Base-by-base conservation (phyloP, 805 yeast genomes). In the Spathaspora hagerdaliae region DNA sequence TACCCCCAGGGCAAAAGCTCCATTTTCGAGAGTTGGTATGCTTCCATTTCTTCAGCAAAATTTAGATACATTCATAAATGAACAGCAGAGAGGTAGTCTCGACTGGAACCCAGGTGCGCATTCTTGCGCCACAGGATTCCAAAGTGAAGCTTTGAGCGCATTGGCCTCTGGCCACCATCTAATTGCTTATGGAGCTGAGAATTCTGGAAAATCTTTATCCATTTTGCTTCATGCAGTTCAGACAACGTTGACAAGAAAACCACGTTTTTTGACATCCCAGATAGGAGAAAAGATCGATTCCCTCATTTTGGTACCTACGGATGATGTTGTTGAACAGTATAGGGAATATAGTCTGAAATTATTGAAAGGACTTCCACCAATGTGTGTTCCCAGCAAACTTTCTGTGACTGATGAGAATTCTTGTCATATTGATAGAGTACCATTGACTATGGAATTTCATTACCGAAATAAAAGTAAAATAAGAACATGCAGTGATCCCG, bases 291-390 rank as follows among this genome's bases (percentile, higher is more conserved):
- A 46, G 2, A 39, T 53, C 1, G 60, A 61, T 24, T 45, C 58
- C 15, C 31, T 62, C 2, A 51, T 63, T 27, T 31, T 63, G 7
- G 65, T 57, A 6, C 67, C 67, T 5, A 58, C 62, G 7, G 55
- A 54, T 38, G 51, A 44, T 3, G 15, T 57, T 26, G 53, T 63
- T 3, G 47, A 47, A 7, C 48, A 56, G 36, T 64, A 60, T 39
- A 38, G 44, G 19, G 9, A 26, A 1, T 48, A 49, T 41, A 42
- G 51, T 3, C 24, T 29, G 9, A 15, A 26, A 29, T 40, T 63
- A 14, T 44, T 54, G 8, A 31, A 46, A n/a, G 60, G 51, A 4
- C 46, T 61, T 2, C 59, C 64, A 2, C 38, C 36, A 7, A 38
- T 51, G 9, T 60, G 65, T 36, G 57, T 60, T 46, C 67, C 68